phyloP scores from a whole-genome alignment of 495 filamentous ascomycete genomes.

The Hyaloscypha variabilis region DNA sequence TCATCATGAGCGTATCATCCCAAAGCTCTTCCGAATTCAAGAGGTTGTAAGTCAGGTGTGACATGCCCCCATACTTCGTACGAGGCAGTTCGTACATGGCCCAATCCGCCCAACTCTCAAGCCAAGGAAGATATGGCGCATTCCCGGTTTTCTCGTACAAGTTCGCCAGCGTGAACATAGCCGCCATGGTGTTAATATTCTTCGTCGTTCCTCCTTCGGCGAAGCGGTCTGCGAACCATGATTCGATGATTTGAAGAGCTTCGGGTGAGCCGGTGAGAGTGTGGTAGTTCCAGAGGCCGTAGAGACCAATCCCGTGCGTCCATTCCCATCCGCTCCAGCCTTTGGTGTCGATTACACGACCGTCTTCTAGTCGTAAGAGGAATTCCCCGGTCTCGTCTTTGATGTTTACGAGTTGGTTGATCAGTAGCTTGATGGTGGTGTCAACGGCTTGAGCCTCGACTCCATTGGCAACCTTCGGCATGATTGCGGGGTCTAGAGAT shows the following conservation, averaged over 20 bases:
- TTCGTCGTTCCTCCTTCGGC: conserved; percentile 71
- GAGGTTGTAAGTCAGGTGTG: conserved; percentile 69
- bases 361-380: conserved; percentile 64
- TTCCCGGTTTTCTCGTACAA: conserved; percentile 70
- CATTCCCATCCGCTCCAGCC: conserved; percentile 81
- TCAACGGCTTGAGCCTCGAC: conserved; percentile 46
- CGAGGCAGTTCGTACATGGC: conserved; percentile 71
- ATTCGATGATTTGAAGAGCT: conserved; percentile 60
- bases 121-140: conserved; percentile 63
- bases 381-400: conserved; percentile 70
- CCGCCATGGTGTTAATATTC: conserved; percentile 81
- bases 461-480: conserved; percentile 7
- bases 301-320: conserved; percentile 78
- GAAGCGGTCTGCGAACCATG: conserved; percentile 69
- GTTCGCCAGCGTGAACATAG: conserved; percentile 70
- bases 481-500: neutral
- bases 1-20: conserved; percentile 85
- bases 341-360: conserved; percentile 77
- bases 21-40: conserved; percentile 71
- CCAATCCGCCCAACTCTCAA: conserved; percentile 78
- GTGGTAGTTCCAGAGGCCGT: conserved; percentile 80
- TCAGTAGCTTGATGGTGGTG: conserved; percentile 58
- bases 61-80: conserved; percentile 72
- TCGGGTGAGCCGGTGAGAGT: conserved; percentile 57
- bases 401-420: conserved; percentile 70